A percentile compares a stretch with the other conserved stretches of the same genome.
Evolutionary conservation across 1,284 basidiomycete species (phyloP).

Genomic region (Ganoderma meredithae): DNA sequence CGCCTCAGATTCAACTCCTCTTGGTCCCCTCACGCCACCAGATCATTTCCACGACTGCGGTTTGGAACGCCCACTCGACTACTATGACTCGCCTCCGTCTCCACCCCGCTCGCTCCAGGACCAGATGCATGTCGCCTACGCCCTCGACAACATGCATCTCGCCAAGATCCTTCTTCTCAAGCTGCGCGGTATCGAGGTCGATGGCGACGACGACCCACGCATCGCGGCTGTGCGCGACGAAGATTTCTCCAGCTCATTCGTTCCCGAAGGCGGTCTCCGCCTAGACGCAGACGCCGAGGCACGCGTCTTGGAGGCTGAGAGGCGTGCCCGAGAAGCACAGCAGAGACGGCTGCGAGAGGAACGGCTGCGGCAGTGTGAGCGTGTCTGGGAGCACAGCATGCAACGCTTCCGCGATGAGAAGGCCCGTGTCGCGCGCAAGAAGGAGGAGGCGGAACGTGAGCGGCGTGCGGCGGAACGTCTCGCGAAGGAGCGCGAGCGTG

Average conservation of each 20-base stretch:
- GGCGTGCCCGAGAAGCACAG: slow-evolving; percentile 48
- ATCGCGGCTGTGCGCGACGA: slow-evolving; percentile 69
- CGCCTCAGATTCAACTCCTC: slow-evolving; percentile 36
- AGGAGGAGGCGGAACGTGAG: slow-evolving; percentile 46
- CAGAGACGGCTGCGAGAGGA: slow-evolving; percentile 49
- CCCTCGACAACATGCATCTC: slow-evolving; percentile 67
- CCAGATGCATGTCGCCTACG: slow-evolving; percentile 71
- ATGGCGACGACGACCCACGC: slow-evolving; percentile 64
- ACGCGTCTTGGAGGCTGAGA: slow-evolving; percentile 40
- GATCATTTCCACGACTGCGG: slow-evolving; percentile 28
- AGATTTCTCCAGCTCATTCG: slow-evolving; percentile 67
- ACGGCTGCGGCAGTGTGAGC: slow-evolving; percentile 54
- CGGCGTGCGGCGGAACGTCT: slow-evolving; percentile 39
- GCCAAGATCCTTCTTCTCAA: slow-evolving; percentile 68
- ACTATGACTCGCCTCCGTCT: slow-evolving; percentile 53
- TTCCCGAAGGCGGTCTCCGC: slow-evolving; percentile 59
- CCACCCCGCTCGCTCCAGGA: slow-evolving; percentile 62
- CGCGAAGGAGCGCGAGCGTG: slow-evolving; percentile 41
- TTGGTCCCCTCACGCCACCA: slow-evolving; percentile 40
- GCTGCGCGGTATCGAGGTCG: slow-evolving; percentile 66
- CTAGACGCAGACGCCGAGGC: slow-evolving; percentile 51
- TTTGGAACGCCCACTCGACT: slow-evolving; percentile 33
- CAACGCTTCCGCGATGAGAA: slow-evolving; percentile 51
- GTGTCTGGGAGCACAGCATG: slow-evolving; percentile 60
- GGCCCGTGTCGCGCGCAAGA: slow-evolving; percentile 44